Conservation (phyloP, 257 asterid species). For the Coffea canephora region DNA sequence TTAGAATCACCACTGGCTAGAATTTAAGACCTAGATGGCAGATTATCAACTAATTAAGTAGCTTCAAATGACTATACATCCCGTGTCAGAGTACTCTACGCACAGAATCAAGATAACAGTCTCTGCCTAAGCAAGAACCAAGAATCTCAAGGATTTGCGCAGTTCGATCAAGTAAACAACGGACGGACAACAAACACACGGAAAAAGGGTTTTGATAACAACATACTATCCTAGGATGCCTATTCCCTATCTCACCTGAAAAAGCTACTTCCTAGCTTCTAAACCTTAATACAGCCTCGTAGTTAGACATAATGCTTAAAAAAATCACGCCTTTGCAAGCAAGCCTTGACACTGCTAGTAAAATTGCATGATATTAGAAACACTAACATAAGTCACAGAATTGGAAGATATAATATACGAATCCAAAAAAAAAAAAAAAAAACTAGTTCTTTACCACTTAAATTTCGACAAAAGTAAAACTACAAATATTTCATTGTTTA, state of each 20-base stretch:
- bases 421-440: background rate
- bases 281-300: background rate
- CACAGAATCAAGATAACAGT: background rate
- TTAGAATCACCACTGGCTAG: too few species aligned
- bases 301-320: background rate
- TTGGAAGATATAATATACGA: background rate
- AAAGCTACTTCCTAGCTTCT: background rate
- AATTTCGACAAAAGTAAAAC: background rate
- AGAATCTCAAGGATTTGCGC: background rate
- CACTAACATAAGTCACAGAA: background rate
- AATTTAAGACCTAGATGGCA: too few species aligned
- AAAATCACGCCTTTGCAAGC: background rate
- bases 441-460: background rate
- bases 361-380: too few species aligned
- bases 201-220: background rate
- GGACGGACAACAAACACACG: background rate
- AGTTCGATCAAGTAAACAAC: background rate
- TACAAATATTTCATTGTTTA: too few species aligned
- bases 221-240: background rate
- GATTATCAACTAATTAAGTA: too few species aligned
- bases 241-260: background rate
- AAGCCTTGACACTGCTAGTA: background rate
- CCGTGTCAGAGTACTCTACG: background rate
- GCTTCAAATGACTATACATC: background rate
- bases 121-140: background rate